Base-by-base conservation (phyloP, 169 alveolate genomes). In the Cryptosporidium tyzzeri region DNA sequence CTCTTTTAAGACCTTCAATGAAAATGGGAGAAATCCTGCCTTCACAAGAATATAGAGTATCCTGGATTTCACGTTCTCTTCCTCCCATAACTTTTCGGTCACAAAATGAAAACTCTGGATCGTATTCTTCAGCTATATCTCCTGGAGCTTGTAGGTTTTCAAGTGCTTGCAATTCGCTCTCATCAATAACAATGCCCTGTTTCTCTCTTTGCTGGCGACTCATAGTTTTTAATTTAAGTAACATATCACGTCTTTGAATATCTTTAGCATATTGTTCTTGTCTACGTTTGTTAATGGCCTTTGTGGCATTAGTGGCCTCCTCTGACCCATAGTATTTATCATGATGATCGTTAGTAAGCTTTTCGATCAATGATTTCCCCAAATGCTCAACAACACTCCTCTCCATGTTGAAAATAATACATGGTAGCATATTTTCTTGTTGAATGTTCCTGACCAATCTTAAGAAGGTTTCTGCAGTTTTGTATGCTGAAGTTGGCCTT, bases 61-160 rank as follows among this genome's bases (percentile, higher is more conserved):
- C 84, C 41, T 50, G 71, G 12, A 85, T 58, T 23, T 62, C 92
- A 61, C 86, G 58, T 50, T 91, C 96, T 84, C 84, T 93, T 70
- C 74, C 92, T 91, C 37, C 94, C 93, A 55, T 93, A 91, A 61
- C 84, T 69, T 87, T 69, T 91, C 94, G 41, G 94, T 95, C 69
- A 92, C 95, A 93, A 69, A 94, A 95, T 80, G 93, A 92, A 62
- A 95, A 95, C 45, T 95, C 97, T 48, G 95, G 94, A 92, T 94
- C 97, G 84, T 95, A 93, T 50, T 95, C 97, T 53, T 95, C 96
- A 14, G 97, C 93, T 37, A 95, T 94, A 71, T 95, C 97, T 4
- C 91, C 91, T 0, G 97, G 97, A 21, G 93, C 96, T 26, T 51
- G 74, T 37, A 93, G 37, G 67, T 93, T 95, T 37, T 94, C 92